Base-by-base conservation (phyloP, 2,329 filamentous ascomycete genomes). In the Lecanicillium sp. region DNA sequence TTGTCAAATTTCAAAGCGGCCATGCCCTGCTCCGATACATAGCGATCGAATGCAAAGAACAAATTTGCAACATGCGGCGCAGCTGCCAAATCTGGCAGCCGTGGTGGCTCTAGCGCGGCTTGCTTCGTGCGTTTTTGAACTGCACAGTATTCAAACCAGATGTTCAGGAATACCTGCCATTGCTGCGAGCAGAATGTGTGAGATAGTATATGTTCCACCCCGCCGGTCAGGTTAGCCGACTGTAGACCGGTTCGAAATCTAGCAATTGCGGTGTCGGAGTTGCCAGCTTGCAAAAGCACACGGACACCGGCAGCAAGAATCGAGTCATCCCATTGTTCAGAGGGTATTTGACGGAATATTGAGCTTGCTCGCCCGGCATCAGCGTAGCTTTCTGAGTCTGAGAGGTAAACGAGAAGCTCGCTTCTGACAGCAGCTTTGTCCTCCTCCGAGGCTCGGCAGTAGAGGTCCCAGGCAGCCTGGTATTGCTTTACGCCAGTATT, bases 351-450 rank as follows among this genome's bases (percentile, higher is more conserved):
- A 3, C 55, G 54, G 36, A 74, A 71, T 3, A 75, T 43, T 3
- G 66, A 58, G 4, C 61, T 51, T n/a, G 71, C 60, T 40, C 69
- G 64, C 49, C 60, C 60, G 2, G 62, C 63, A 35, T 74, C 68
- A 4, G 66, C 53, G 8, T 62, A 46, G n/a, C 63, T 60, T 5
- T 50, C 52, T 3, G 70, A 72, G 13, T 48, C 56, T 5, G 66
- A 56, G 9, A 77, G 59, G 33, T 68, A 66, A 2, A 55, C 39
- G 2, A 74, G 45, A 15, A 73, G 56, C 3, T 48, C 34, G 3
- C 47, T 52, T 3, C 55, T 55, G 11, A 64, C 45, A 4, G 48
- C 46, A 4, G 41, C 32, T 32, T 57, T 50, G 30, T 60, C 49
- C 3, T 50, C 41, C 4, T 52, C 49, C 14, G 62, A 52, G 13